phyloP scores from a whole-genome alignment of 108 stramenopile species.

The Skeletonema potamos region DNA sequence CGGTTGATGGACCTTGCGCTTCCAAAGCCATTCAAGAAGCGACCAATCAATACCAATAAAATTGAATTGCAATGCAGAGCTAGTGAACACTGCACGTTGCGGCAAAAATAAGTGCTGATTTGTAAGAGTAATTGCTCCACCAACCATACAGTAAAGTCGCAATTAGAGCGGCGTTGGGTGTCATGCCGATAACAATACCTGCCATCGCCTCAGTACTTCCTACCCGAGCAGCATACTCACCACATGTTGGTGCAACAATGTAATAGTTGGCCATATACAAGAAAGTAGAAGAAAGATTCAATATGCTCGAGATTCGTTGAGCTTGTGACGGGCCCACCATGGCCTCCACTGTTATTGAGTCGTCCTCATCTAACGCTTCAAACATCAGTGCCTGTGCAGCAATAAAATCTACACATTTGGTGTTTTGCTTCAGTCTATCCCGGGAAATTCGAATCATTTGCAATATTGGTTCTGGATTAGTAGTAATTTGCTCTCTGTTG shows the following conservation, averaged over 20 bases:
- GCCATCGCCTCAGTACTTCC: constrained; percentile 67
- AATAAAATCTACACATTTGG: constrained; percentile 14
- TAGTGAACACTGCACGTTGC: constrained; percentile 49
- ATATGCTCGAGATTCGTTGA: constrained; percentile 37
- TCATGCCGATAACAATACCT: constrained; percentile 88
- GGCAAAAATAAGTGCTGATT: constrained; percentile 75
- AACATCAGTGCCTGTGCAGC: constrained; percentile 20
- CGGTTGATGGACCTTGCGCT: constrained; percentile 84
- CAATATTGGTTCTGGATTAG: background rate
- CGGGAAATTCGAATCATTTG: constrained; percentile 7
- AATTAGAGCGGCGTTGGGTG: constrained; percentile 82
- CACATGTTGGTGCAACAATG: constrained; percentile 85
- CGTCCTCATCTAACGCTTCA: constrained; percentile 3
- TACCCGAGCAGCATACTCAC: constrained; percentile 66
- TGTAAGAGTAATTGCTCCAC: constrained; percentile 87
- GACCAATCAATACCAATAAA: constrained; percentile 72
- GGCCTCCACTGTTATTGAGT: background rate
- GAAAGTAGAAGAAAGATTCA: constrained; percentile 87
- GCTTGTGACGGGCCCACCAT: background rate
- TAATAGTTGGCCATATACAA: constrained; percentile 92
- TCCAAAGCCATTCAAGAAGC: constrained; percentile 84
- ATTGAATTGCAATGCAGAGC: constrained; percentile 68
- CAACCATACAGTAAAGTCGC: constrained; percentile 69
- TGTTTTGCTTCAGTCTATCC: constrained; percentile 9
- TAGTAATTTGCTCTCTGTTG: background rate